Evolutionary conservation across 2,329 filamentous ascomycete species (phyloP).

Genomic region (Sporothrix globosa): DNA sequence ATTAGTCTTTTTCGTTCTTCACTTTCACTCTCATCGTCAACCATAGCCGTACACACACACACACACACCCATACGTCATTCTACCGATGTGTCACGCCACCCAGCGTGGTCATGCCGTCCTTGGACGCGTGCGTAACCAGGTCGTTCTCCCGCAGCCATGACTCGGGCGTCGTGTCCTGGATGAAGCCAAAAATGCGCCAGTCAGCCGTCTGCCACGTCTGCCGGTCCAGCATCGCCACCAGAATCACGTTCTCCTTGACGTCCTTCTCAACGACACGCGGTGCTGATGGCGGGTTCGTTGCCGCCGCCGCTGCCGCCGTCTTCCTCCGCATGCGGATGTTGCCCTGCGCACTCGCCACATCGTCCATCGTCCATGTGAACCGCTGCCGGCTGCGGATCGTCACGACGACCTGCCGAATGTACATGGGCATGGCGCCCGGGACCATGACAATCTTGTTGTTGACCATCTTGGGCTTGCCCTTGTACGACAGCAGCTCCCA

Average conservation of each 20-base stretch:
- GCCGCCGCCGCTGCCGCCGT: neutral
- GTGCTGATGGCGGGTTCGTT: conserved; percentile 42
- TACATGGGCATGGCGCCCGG: conserved; percentile 46
- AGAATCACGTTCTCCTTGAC: conserved; percentile 68
- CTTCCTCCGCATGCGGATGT: neutral
- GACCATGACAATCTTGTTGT: conserved; percentile 58
- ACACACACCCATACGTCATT: neutral
- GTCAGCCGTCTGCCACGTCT: conserved; percentile 52
- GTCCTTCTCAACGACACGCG: conserved; percentile 56
- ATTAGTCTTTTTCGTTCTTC: neutral
- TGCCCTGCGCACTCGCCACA: neutral
- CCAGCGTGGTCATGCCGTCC: neutral
- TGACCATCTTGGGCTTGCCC: conserved; percentile 55
- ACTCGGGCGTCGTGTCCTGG: conserved; percentile 55
- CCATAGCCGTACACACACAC: conserved; percentile 2
- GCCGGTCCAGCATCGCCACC: conserved; percentile 51
- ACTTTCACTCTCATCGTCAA: neutral
- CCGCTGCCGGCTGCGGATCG: conserved; percentile 60
- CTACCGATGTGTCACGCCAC: neutral
- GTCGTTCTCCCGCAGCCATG: conserved; percentile 41
- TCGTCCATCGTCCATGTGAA: conserved; percentile 49
- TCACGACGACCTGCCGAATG: conserved; percentile 60
- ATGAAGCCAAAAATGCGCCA: conserved; percentile 71
- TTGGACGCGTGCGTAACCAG: conserved; percentile 30
- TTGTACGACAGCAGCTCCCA: conserved; percentile 61